Evolutionary conservation across 805 yeast genomes (phyloP).

Genomic region (Kodamaea restingae): DNA sequence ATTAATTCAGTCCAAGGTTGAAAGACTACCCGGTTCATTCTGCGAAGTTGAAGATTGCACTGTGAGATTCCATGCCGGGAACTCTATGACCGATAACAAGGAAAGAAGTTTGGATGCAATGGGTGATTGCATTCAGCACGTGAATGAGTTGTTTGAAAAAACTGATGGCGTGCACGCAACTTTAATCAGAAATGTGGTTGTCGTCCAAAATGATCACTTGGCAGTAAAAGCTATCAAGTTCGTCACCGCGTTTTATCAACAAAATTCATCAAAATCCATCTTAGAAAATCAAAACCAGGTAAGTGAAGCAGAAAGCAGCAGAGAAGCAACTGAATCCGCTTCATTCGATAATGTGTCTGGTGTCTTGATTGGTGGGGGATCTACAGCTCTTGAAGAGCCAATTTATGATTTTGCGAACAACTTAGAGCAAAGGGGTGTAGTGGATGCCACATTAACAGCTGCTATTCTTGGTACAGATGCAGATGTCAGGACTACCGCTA

Average conservation of each 20-base stretch:
- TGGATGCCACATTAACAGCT: slow-evolving; percentile 54
- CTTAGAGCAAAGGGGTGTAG: slow-evolving; percentile 28
- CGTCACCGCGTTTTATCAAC: slow-evolving; percentile 38
- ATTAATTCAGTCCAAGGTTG: slow-evolving; percentile 57
- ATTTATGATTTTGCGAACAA: slow-evolving; percentile 52
- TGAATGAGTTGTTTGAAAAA: slow-evolving; percentile 65
- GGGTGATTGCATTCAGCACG: slow-evolving; percentile 83
- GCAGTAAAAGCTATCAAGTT: slow-evolving; percentile 54
- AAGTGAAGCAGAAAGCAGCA: neutral
- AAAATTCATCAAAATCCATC: slow-evolving; percentile 15
- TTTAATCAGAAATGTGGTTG: slow-evolving; percentile 61
- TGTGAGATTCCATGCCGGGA: slow-evolving; percentile 71
- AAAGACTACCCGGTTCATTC: slow-evolving; percentile 75
- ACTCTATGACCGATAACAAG: slow-evolving; percentile 52
- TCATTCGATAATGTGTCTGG: slow-evolving; percentile 2
- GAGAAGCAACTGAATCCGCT: neutral
- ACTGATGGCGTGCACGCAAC: slow-evolving; percentile 70
- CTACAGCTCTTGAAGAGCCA: slow-evolving; percentile 67
- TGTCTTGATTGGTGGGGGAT: slow-evolving; percentile 60
- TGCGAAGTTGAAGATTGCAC: slow-evolving; percentile 73
- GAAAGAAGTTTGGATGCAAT: slow-evolving; percentile 64
- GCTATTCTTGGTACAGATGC: slow-evolving; percentile 45
- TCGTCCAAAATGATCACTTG: slow-evolving; percentile 64
- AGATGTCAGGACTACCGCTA: slow-evolving; percentile 53
- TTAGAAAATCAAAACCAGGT: slow-evolving; percentile 21